Percentiles rank a stretch among this genome's conserved stretches.
Conservation (phyloP, 1,139 yeast genomes). For the Candida sp. region DNA sequence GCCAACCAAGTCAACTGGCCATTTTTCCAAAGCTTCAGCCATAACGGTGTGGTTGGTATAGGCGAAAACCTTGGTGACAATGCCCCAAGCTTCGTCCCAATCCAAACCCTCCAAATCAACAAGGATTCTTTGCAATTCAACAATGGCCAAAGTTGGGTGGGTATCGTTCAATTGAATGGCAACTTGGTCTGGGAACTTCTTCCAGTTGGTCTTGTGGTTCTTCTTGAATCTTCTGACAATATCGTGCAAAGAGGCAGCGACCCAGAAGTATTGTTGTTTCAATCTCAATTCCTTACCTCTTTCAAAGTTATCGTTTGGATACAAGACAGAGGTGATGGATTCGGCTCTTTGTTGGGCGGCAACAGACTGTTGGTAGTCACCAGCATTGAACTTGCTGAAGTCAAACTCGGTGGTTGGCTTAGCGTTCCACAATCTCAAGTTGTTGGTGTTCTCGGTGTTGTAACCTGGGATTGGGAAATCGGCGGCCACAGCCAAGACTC, state of each 20-base stretch:
- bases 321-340: constrained; percentile 88
- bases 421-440: constrained; percentile 90
- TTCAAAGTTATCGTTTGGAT: constrained; percentile 93
- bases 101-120: constrained; percentile 81
- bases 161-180: constrained; percentile 97
- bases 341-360: constrained; percentile 87
- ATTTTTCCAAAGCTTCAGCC: constrained; percentile 94
- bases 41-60: constrained; percentile 96
- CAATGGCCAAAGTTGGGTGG: constrained; percentile 92
- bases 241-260: constrained; percentile 91
- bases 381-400: constrained; percentile 88
- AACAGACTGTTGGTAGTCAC: constrained; percentile 89
- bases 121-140: constrained; percentile 85
- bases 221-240: constrained; percentile 91
- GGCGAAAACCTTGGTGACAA: constrained; percentile 83
- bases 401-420: constrained; percentile 93
- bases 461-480: constrained; percentile 96
- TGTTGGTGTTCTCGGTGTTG: constrained; percentile 83
- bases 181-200: constrained; percentile 80
- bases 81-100: constrained; percentile 88
- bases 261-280: constrained; percentile 98
- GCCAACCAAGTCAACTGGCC: constrained; percentile 88
- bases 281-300: constrained; percentile 91
- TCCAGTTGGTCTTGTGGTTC: constrained; percentile 71
- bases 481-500: constrained; percentile 89